phyloP scores from a whole-genome alignment of 2,329 filamentous ascomycete species.

The Ceratocystis cacaofunesta region DNA sequence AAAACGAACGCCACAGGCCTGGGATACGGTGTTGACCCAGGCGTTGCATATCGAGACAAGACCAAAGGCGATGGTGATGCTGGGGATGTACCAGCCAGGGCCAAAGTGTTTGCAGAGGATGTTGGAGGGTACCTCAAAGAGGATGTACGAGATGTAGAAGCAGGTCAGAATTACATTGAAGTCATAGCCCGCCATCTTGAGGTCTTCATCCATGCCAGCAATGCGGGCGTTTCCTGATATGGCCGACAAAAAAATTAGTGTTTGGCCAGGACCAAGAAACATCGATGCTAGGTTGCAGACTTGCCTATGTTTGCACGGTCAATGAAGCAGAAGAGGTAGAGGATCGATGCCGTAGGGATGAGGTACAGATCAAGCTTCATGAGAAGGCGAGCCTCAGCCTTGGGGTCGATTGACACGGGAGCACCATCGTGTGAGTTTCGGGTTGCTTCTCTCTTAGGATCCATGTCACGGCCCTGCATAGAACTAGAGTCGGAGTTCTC shows the following conservation, averaged over 20 bases:
- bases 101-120: conserved; percentile 56
- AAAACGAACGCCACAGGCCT: conserved; percentile 47
- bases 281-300: conserved; percentile 14
- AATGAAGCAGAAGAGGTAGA: conserved; percentile 62
- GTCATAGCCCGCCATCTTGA: conserved; percentile 45
- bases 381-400: conserved; percentile 42
- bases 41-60: conserved; percentile 48
- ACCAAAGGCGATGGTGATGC: conserved; percentile 47
- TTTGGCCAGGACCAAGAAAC: background rate
- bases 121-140: conserved; percentile 57
- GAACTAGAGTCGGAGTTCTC: background rate
- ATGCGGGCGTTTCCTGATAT: conserved; percentile 49
- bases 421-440: background rate
- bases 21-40: conserved; percentile 42
- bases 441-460: background rate
- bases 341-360: conserved; percentile 47
- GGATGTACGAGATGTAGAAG: conserved; percentile 60
- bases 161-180: conserved; percentile 54
- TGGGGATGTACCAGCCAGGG: conserved; percentile 56
- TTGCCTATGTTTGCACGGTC: conserved; percentile 59
- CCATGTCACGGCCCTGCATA: background rate
- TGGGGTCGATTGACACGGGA: conserved; percentile 39
- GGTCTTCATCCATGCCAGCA: conserved; percentile 48
- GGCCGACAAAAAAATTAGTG: background rate
- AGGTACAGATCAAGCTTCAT: conserved; percentile 51